These are phyloP conservation scores for Telopea speciosissima DNA, from an alignment of 177 flowering plant species.

Conservation along the genomic window DNA sequence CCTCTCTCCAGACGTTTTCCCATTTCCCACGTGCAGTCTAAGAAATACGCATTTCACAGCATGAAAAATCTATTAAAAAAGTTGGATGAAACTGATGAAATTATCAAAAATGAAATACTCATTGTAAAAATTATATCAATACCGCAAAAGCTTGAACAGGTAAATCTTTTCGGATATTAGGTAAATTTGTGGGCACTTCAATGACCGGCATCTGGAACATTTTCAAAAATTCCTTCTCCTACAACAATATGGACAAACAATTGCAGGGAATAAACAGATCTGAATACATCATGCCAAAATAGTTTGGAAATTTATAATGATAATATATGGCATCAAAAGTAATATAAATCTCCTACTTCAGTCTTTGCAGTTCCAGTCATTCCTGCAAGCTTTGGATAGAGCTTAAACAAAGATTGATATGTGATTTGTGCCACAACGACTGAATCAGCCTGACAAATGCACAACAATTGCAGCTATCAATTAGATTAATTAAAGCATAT, in stretches of 20 bases:
- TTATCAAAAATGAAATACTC: background rate
- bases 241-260: slow-evolving; percentile 12
- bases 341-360: slow-evolving; percentile 46
- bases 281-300: background rate
- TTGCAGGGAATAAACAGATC: background rate
- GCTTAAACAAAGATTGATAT: slow-evolving; percentile 92
- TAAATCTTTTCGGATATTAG: slow-evolving; percentile 85
- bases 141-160: slow-evolving; percentile 97
- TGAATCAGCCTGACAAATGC: slow-evolving; percentile 64
- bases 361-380: slow-evolving; percentile 99
- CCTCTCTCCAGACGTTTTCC: slow-evolving; percentile 75
- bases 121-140: slow-evolving; percentile 8
- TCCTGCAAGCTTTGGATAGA: slow-evolving; percentile 94
- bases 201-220: slow-evolving; percentile 96
- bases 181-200: slow-evolving; percentile 90
- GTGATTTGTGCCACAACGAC: slow-evolving; percentile 98
- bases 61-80: background rate
- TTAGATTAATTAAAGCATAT: slow-evolving; percentile 1
- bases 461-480: slow-evolving; percentile 9
- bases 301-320: background rate
- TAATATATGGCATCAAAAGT: background rate
- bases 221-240: slow-evolving; percentile 95
- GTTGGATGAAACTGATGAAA: background rate
- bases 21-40: slow-evolving; percentile 95
- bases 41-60: slow-evolving; percentile 8